Evolutionary conservation across 768 basidiomycete genomes (phyloP), one percentile per base, ranked within the genome.

Genomic region (Kwoniella dejecticola): DNA sequence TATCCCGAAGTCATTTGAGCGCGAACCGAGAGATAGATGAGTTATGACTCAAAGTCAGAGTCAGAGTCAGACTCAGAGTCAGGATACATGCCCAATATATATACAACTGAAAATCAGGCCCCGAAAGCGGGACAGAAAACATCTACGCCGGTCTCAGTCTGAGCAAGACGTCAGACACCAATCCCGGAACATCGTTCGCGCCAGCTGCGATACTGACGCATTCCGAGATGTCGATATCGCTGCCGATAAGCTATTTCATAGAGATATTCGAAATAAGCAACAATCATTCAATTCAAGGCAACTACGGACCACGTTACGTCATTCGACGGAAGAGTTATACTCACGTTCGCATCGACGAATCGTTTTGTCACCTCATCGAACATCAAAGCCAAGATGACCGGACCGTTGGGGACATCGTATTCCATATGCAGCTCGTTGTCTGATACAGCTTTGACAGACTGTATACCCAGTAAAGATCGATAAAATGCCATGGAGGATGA

Each of bases 401-500:
- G 54, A 23, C 62, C 46, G 4, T 57, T 52, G 17, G 41, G 54
- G 3, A 72, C 64, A 27, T 63, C 69, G 76, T 92, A 93, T 8
- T 84, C 84, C 44, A 93, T 81, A 27, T 85, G 84, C 26, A 91
- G 81, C 73, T 91, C 89, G 77, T 91, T 90, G 60, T 90, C 89
- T 1, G 89, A 86, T 26, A 82, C 83, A 1, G 83, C 80, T 27
- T 84, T 81, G 4, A 84, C 84, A 10, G 85, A 84, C 55, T 84
- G 80, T 64, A 92, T 83, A 44, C 83, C 83, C 44, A 85, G 80
- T 13, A 90, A 78, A 0, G 84, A 82, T 23, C 83, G 84, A 62
- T 93, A 89, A 6, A 90, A 78, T 2, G 82, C 77, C 42, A 90
- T 81, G 0, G 88, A 85, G 0, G 86, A 85, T 3, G 85, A 86